Conservation (phyloP, 306 rosid species). For the Prunus salicina region DNA sequence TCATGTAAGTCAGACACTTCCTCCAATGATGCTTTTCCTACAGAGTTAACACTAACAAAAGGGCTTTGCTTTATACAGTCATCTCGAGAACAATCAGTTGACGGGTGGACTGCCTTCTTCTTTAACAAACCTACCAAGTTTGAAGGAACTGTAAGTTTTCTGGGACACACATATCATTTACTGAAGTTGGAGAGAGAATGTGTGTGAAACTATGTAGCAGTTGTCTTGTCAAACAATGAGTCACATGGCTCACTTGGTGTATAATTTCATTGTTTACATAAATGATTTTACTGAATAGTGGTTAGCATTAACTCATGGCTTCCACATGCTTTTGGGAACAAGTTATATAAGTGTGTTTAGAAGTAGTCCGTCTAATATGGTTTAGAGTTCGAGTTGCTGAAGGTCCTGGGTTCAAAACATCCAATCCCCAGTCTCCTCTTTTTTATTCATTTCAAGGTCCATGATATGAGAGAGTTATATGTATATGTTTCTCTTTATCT, state of each 20-base stretch:
- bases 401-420: neutral
- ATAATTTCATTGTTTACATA: neutral
- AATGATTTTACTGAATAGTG: neutral
- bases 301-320: neutral
- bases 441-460: neutral
- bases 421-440: neutral
- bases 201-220: neutral
- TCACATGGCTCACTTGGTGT: neutral
- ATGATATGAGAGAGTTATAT: neutral
- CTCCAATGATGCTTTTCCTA: slow-evolving; percentile 1
- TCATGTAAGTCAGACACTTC: slow-evolving; percentile 54
- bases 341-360: neutral
- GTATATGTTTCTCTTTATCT: neutral
- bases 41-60: slow-evolving; percentile 30
- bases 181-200: neutral
- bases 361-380: neutral
- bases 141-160: slow-evolving; percentile 77
- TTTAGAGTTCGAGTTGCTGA: neutral
- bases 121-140: slow-evolving; percentile 63
- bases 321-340: neutral
- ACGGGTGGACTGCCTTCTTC: slow-evolving; percentile 66
- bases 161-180: slow-evolving; percentile 13
- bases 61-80: slow-evolving; percentile 53
- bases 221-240: neutral
- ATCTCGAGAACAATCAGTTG: slow-evolving; percentile 90